Percentiles rank a stretch among this genome's conserved stretches.
Conservation (phyloP, 2,329 filamentous ascomycete genomes). For the Fusarium decemcellulare region DNA sequence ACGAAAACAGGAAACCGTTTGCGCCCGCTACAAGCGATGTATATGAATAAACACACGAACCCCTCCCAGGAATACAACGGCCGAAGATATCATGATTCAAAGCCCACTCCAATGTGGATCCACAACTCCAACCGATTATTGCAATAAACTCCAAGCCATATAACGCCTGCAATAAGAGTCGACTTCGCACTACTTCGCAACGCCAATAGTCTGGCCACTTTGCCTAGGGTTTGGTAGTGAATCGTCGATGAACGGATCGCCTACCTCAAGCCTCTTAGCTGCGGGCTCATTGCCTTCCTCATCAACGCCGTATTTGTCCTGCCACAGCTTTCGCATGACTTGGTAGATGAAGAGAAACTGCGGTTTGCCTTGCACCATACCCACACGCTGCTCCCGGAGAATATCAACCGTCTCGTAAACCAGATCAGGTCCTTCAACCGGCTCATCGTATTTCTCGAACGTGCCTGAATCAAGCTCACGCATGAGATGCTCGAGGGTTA, state of each 20-base stretch:
- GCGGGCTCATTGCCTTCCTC: conserved; percentile 61
- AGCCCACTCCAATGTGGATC: conserved; percentile 3
- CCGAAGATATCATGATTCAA: conserved; percentile 21
- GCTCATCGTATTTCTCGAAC: conserved; percentile 64
- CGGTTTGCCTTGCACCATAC: conserved; percentile 92
- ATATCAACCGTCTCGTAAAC: conserved; percentile 84
- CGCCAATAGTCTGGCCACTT: conserved; percentile 9
- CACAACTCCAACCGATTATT: conserved; percentile 17
- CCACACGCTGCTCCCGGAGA: conserved; percentile 88
- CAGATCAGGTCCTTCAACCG: conserved; percentile 67
- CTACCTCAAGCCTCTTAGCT: conserved; percentile 67
- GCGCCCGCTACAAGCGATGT: conserved; percentile 11
- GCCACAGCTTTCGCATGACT: conserved; percentile 82
- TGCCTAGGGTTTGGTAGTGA: conserved; percentile 33
- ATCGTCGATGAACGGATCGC: conserved; percentile 58
- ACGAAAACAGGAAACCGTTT: conserved; percentile 3
- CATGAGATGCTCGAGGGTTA: conserved; percentile 93
- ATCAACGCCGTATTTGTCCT: conserved; percentile 70
- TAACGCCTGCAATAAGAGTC: neutral
- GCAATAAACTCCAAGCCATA: conserved; percentile 21
- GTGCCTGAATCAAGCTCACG: conserved; percentile 84
- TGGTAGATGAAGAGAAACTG: conserved; percentile 94
- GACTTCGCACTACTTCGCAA: conserved; percentile 20
- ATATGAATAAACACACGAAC: neutral
- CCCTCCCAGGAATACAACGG: conserved; percentile 15